phyloP scores from a whole-genome alignment of 331 rosid species.

The Malus hybrid region DNA sequence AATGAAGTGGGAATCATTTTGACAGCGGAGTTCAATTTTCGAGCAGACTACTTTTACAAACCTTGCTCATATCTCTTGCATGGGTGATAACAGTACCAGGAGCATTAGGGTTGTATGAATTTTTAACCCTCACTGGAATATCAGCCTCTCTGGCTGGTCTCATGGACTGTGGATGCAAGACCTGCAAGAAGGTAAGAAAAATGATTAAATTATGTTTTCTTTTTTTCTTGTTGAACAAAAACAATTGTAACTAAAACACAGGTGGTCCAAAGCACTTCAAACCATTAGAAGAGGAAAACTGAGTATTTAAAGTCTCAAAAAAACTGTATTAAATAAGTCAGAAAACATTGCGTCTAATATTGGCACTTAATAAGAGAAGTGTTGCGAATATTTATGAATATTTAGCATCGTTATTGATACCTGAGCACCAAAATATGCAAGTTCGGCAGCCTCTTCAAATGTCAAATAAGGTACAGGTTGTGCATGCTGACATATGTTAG shows the following conservation, averaged over 20 bases:
- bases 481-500: conserved; percentile 61
- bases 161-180: conserved; percentile 98
- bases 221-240: not conserved
- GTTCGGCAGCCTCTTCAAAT: conserved; percentile 97
- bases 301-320: not conserved
- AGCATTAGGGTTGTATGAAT: conserved; percentile 90
- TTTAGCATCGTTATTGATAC: conserved; percentile 21
- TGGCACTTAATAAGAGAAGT: not conserved
- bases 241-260: not conserved
- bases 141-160: conserved; percentile 96
- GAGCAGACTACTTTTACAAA: conserved; percentile 20
- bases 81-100: conserved; percentile 87
- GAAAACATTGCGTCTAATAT: not conserved
- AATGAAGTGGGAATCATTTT: conserved; percentile 7
- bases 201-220: not conserved
- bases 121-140: conserved; percentile 96
- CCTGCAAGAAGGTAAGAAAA: conserved; percentile 37
- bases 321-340: not conserved
- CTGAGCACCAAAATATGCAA: conserved; percentile 99
- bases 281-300: not conserved
- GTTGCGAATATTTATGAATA: not conserved
- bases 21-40: conserved; percentile 9
- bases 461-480: conserved; percentile 86
- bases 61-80: conserved; percentile 89
- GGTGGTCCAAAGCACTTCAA: not conserved